Evolutionary conservation across 2,329 filamentous ascomycete species (phyloP).

Genomic region (Aureobasidium mangrovei): DNA sequence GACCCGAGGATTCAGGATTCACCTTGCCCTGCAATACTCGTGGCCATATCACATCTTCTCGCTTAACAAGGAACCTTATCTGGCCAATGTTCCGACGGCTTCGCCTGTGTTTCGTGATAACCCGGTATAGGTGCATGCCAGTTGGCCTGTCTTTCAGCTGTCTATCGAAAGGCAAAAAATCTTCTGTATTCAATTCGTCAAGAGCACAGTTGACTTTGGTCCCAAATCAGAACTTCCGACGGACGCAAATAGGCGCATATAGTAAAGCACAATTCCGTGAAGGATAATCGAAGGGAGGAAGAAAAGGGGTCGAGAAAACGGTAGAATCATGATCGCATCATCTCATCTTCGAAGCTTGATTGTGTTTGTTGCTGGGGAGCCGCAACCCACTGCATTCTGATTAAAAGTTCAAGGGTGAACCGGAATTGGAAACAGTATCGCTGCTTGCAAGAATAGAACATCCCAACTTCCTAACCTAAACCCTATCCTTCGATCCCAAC

Average conservation of each 20-base stretch:
- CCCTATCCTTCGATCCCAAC: background rate
- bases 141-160: too few species aligned
- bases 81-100: too few species aligned
- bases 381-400: constrained; percentile 8
- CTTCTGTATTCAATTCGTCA: too few species aligned
- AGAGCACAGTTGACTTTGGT: too few species aligned
- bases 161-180: too few species aligned
- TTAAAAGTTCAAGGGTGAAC: background rate
- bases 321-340: background rate
- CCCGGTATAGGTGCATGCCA: too few species aligned
- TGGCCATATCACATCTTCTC: too few species aligned
- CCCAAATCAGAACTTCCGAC: too few species aligned
- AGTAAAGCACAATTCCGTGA: background rate
- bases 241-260: too few species aligned
- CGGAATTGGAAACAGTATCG: background rate
- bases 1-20: background rate
- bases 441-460: background rate
- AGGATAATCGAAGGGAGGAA: background rate
- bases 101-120: too few species aligned
- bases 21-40: too few species aligned
- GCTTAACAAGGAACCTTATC: too few species aligned
- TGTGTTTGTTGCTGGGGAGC: background rate
- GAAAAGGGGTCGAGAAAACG: background rate
- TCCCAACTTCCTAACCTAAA: background rate
- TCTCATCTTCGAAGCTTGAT: constrained; percentile 1